Percentiles rank a stretch among this genome's conserved stretches.
These are phyloP conservation scores for Nannizziopsis arthrosporioides DNA, from an alignment of 2,329 filamentous ascomycete genomes.

Conservation along the genomic window DNA sequence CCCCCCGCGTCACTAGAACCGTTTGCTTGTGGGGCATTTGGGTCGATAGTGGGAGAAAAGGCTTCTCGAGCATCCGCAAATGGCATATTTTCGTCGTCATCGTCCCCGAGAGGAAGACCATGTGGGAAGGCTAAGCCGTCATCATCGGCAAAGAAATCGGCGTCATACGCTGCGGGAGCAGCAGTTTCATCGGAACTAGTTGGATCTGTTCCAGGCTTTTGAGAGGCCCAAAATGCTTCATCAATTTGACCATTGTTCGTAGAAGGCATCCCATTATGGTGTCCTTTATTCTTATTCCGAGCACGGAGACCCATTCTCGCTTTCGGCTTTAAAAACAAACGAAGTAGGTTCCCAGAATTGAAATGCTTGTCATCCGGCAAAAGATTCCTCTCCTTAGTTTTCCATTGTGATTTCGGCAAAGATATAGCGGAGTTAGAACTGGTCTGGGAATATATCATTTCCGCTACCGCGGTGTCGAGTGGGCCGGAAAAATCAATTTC, in stretches of 20 bases:
- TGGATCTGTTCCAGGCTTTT: slow-evolving; percentile 43
- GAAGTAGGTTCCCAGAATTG: slow-evolving; percentile 80
- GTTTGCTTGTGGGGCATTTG: slow-evolving; percentile 24
- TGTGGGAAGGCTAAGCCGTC: slow-evolving; percentile 39
- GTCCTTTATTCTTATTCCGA: slow-evolving; percentile 33
- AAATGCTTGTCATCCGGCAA: slow-evolving; percentile 98
- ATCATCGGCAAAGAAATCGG: slow-evolving; percentile 87
- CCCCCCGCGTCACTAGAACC: slow-evolving; percentile 26
- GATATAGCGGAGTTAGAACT: slow-evolving; percentile 69
- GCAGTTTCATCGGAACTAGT: slow-evolving; percentile 42
- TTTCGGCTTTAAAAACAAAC: slow-evolving; percentile 88
- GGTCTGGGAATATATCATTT: slow-evolving; percentile 70
- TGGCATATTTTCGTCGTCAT: slow-evolving; percentile 39
- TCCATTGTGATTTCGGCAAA: slow-evolving; percentile 88
- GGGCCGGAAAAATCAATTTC: slow-evolving; percentile 80
- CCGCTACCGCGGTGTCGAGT: slow-evolving; percentile 57
- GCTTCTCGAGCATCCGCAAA: slow-evolving; percentile 41
- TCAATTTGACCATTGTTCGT: slow-evolving; percentile 69
- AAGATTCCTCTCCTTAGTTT: slow-evolving; percentile 81
- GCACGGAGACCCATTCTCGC: slow-evolving; percentile 63
- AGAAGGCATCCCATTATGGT: slow-evolving; percentile 41
- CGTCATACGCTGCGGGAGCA: slow-evolving; percentile 66
- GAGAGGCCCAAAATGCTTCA: slow-evolving; percentile 84
- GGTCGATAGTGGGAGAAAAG: slow-evolving; percentile 31
- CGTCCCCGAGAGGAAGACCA: slow-evolving; percentile 33